These are phyloP conservation scores for barrel medic (Medicago truncatula) DNA, from an alignment of 306 rosid species.

Conservation along the genomic window DNA sequence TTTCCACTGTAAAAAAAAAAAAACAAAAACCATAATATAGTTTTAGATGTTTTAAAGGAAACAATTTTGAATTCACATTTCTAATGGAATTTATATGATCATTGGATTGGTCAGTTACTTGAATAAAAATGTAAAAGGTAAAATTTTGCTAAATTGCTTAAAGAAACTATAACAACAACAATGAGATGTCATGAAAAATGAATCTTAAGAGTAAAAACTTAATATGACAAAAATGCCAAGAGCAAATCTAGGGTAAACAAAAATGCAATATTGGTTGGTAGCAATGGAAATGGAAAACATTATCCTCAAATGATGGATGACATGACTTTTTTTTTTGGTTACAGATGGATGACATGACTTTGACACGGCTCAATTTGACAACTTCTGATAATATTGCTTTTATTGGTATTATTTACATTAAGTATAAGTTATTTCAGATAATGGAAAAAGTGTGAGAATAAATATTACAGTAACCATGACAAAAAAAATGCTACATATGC, in stretches of 20 bases:
- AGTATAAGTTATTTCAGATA: constrained; percentile 30
- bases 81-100: no score
- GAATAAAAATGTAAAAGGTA: not conserved
- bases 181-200: not conserved
- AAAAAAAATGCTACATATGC: constrained; percentile 35
- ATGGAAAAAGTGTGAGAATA: constrained; percentile 11
- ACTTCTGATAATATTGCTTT: not conserved
- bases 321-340: no score
- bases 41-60: no score
- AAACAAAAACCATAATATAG: no score
- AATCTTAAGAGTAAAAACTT: no score
- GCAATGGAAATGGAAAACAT: not conserved
- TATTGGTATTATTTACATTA: constrained; percentile 47
- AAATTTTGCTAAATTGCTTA: not conserved
- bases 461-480: constrained; percentile 32
- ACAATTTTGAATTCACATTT: no score
- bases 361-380: not conserved
- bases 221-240: no score
- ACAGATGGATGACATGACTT: not conserved
- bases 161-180: not conserved
- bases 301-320: not conserved
- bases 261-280: not conserved
- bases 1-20: no score
- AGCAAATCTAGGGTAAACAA: no score
- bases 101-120: no score